Evolutionary conservation across 164 flowering plant genomes (phyloP).

Genomic region (Tetracentron sinense): DNA sequence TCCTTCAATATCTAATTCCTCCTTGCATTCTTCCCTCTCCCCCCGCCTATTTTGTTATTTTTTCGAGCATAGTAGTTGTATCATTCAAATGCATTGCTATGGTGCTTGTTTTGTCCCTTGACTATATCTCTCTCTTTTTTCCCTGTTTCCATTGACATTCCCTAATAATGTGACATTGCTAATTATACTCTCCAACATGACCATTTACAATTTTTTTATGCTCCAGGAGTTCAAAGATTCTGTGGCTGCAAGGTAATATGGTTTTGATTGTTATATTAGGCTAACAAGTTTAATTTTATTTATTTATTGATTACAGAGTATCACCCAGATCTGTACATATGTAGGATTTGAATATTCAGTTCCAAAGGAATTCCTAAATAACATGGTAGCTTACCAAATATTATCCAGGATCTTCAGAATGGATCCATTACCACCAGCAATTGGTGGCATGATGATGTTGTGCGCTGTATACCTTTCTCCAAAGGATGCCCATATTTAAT

Average conservation of each 20-base stretch:
- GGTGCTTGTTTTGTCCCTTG: no score
- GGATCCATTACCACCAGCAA: neutral
- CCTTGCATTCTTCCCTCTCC: neutral
- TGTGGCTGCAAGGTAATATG: conserved; percentile 26
- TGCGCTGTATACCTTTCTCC: neutral
- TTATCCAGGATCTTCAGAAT: neutral
- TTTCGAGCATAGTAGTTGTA: neutral
- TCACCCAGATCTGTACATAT: no score
- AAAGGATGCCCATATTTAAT: neutral
- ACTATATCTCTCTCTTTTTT: no score
- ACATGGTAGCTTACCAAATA: neutral
- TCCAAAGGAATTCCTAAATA: neutral
- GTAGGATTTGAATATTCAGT: neutral
- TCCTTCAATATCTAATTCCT: neutral
- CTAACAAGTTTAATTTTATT: no score
- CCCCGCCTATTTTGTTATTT: neutral
- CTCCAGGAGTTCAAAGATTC: conserved; percentile 26
- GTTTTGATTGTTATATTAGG: neutral
- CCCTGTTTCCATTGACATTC: neutral
- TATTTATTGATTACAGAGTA: no score
- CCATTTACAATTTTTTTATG: neutral
- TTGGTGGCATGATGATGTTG: neutral
- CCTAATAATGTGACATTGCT: neutral
- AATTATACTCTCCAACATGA: neutral
- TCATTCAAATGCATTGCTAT: neutral